Evolutionary conservation across 148 eudicot species (phyloP).

Genomic region (Vaccinium myrtillus): DNA sequence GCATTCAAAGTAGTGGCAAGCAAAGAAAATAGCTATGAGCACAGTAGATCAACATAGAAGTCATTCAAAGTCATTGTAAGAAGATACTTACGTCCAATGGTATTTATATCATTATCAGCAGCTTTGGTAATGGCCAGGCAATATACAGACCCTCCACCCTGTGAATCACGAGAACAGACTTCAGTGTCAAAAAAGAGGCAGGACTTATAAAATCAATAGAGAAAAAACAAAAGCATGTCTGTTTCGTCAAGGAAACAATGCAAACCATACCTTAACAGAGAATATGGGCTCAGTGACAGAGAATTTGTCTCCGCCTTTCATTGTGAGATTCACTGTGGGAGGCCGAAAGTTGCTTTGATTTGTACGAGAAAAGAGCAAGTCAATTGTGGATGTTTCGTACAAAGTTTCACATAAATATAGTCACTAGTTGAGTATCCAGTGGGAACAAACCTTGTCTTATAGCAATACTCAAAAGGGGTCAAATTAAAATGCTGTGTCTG

Average conservation of each 20-base stretch:
- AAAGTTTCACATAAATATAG: not conserved
- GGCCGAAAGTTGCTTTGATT: slow-evolving; percentile 22
- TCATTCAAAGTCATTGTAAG: not conserved
- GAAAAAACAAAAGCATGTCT: not conserved
- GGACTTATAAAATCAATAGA: not conserved
- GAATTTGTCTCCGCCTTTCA: slow-evolving; percentile 60
- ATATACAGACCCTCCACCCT: slow-evolving; percentile 34
- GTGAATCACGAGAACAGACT: slow-evolving; percentile 16
- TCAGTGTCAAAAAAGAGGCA: slow-evolving; percentile 4
- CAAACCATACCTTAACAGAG: slow-evolving; percentile 26
- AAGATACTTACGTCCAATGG: slow-evolving; percentile 57
- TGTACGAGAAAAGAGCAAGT: slow-evolving; percentile 32
- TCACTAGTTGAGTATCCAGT: not conserved
- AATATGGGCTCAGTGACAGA: slow-evolving; percentile 39
- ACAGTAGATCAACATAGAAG: no score
- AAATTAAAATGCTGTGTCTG: slow-evolving; percentile 35
- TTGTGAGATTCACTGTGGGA: slow-evolving; percentile 62
- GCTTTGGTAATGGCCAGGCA: slow-evolving; percentile 64
- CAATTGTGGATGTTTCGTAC: not conserved
- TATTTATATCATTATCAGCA: slow-evolving; percentile 45
- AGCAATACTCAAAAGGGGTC: slow-evolving; percentile 56
- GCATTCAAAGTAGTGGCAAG: not conserved
- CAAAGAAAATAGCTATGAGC: not conserved
- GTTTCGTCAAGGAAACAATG: not conserved
- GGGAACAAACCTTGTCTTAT: slow-evolving; percentile 33